phyloP scores from a whole-genome alignment of 2,329 filamentous ascomycete genomes.

The Ceratocystis ficicola region DNA sequence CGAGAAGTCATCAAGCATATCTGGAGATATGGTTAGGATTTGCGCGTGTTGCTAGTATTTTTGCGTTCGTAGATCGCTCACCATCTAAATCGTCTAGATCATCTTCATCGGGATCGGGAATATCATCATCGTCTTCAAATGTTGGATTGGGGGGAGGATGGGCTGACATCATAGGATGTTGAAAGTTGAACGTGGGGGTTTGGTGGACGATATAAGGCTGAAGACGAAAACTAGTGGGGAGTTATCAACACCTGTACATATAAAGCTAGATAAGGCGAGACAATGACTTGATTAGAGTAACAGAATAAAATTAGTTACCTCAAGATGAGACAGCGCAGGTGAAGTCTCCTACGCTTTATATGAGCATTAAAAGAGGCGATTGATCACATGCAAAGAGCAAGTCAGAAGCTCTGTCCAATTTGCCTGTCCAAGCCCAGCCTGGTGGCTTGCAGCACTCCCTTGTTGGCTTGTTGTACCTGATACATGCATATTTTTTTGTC shows the following conservation, averaged over 20 bases:
- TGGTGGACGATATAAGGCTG: not conserved
- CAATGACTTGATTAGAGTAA: not conserved
- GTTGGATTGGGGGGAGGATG: constrained; percentile 21
- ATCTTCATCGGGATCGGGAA: constrained; percentile 84
- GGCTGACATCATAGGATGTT: not conserved
- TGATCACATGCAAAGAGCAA: constrained; percentile 4
- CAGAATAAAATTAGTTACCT: not conserved
- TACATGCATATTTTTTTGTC: constrained; percentile 1
- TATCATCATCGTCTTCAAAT: constrained; percentile 37
- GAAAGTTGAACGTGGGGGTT: not conserved
- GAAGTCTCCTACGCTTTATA: not conserved
- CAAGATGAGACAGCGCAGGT: not conserved
- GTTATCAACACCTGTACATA: no score
- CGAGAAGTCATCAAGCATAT: constrained; percentile 87
- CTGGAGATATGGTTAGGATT: constrained; percentile 35
- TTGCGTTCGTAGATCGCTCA: constrained; percentile 30
- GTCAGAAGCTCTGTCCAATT: not conserved
- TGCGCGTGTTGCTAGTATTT: not conserved
- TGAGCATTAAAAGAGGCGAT: not conserved
- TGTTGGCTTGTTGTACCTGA: not conserved
- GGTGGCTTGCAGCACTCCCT: not conserved
- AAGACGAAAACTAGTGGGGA: not conserved
- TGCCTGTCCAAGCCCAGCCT: not conserved
- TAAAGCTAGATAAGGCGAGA: not conserved
- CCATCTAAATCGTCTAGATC: constrained; percentile 86